Percentiles rank a stretch among this genome's conserved stretches.
Conservation (phyloP, 2,329 filamentous ascomycete genomes). For the Ceratocystiopsis brevicomis region DNA sequence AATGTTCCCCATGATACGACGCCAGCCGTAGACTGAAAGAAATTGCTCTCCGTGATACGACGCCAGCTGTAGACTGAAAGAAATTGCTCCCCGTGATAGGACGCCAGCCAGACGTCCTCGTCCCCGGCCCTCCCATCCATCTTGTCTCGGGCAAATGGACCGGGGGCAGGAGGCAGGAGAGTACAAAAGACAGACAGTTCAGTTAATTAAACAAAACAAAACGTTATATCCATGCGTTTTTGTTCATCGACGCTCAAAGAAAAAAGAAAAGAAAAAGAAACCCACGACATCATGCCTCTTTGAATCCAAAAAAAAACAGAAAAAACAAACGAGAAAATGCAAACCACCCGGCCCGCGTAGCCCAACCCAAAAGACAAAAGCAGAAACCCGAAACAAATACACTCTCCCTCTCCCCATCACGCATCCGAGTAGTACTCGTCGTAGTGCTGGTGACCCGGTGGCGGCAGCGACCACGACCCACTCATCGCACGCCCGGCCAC, state of each 20-base stretch:
- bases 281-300: too few relatives aligned
- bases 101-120: too few relatives aligned
- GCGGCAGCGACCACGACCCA: constrained; percentile 21
- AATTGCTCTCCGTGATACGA: too few relatives aligned
- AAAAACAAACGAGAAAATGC: background rate
- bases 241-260: too few relatives aligned
- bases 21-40: too few relatives aligned
- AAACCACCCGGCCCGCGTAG: too few relatives aligned
- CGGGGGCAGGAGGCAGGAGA: background rate
- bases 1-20: too few relatives aligned
- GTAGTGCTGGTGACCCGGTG: constrained; percentile 25
- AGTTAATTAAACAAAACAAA: background rate
- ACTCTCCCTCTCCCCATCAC: constrained; percentile 14
- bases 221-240: background rate
- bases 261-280: background rate
- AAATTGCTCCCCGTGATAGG: too few relatives aligned
- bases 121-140: too few relatives aligned
- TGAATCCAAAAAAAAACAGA: background rate
- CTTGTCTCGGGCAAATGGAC: background rate
- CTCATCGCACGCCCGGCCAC: constrained; percentile 20
- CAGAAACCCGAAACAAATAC: background rate
- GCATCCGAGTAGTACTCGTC: constrained; percentile 38
- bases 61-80: too few relatives aligned
- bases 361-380: too few relatives aligned
- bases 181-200: background rate